Base-by-base conservation (phyloP, 371 early-diverging fungal species). In the Zychaea mexicana region DNA sequence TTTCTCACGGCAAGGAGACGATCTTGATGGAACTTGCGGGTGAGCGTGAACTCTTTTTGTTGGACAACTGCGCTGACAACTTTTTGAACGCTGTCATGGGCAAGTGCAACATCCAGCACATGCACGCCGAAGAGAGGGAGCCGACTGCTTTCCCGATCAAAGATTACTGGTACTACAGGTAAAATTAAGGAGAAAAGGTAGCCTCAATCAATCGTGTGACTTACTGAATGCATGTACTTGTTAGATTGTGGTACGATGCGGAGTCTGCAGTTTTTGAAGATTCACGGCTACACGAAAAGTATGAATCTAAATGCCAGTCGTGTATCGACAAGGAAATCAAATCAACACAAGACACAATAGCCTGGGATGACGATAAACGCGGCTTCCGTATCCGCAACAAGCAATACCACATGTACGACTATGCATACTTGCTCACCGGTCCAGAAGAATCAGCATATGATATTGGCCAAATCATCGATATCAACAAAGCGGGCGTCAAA, bases 1-100 rank as follows among this genome's bases (percentile, higher is more conserved):
- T 85, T 53, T 67, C 73, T 10, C 82, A 76, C 42, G 85, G 85
- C 4, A 68, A 67, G 36, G 77, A 83, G 36, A 85, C 86, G 2
- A 19, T 86, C 17, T 62, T 85, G 21, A 62, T 69, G 26, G 85
- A 86, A 53, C 68, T 84, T 5, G 78, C 86, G 2, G 64, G 71
- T 2, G 64, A 74, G 15, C 67, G 77, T 49, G 88, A 86, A 65
- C 57, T 84, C 32, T 80, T 82, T 55, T 53, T 85, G 19, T 52
- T 79, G 4, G 85, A 86, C 36, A 58, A 67, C 19, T 85, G 85
- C 58, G 61, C 61, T n/a, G 72, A 77, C n/a, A 75, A 70, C 46
- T 32, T 46, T 28, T 52, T 85, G 21, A 54, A 60, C 3, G 57
- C 57, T 26, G 60, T 86, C 7, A 65, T 77, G 54, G 81, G 79